These are phyloP conservation scores for Elongisporangium senticosum DNA, from an alignment of 352 stramenopile genomes.

Conservation along the genomic window DNA sequence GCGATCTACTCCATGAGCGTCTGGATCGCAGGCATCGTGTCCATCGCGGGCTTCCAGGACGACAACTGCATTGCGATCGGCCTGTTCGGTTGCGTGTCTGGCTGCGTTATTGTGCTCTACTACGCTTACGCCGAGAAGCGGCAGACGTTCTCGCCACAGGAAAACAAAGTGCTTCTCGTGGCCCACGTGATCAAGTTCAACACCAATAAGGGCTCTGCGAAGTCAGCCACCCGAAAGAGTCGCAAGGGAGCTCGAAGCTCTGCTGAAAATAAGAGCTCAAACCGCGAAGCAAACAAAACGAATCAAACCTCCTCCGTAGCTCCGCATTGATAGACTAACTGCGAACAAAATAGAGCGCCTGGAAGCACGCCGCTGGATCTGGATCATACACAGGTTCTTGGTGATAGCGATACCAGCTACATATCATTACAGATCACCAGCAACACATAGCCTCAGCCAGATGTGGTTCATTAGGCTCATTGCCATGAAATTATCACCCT, in stretches of 20 bases:
- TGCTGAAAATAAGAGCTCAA: background rate
- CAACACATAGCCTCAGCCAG: too few relatives aligned
- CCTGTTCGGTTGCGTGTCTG: constrained; percentile 13
- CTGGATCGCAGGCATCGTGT: constrained; percentile 22
- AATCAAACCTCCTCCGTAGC: background rate
- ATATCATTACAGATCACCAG: too few relatives aligned
- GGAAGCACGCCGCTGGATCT: background rate
- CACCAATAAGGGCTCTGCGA: background rate
- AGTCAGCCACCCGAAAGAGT: background rate
- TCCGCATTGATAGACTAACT: background rate
- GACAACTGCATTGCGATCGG: constrained; percentile 14
- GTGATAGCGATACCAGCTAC: too few relatives aligned
- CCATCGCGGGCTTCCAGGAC: constrained; percentile 20
- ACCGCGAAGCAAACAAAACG: background rate
- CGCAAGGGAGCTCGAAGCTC: background rate
- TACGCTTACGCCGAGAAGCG: constrained; percentile 25
- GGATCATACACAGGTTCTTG: too few relatives aligned
- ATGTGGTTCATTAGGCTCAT: too few relatives aligned
- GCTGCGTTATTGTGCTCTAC: constrained; percentile 25
- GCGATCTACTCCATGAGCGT: constrained; percentile 25
- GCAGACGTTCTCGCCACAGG: constrained; percentile 30
- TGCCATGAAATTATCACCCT: too few relatives aligned
- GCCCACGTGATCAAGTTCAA: constrained; percentile 44
- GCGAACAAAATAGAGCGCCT: background rate
- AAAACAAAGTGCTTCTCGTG: constrained; percentile 35